Percentiles rank a stretch among this genome's conserved stretches.
phyloP scores from a whole-genome alignment of 2,329 filamentous ascomycete genomes.

The Triangularia setosa region DNA sequence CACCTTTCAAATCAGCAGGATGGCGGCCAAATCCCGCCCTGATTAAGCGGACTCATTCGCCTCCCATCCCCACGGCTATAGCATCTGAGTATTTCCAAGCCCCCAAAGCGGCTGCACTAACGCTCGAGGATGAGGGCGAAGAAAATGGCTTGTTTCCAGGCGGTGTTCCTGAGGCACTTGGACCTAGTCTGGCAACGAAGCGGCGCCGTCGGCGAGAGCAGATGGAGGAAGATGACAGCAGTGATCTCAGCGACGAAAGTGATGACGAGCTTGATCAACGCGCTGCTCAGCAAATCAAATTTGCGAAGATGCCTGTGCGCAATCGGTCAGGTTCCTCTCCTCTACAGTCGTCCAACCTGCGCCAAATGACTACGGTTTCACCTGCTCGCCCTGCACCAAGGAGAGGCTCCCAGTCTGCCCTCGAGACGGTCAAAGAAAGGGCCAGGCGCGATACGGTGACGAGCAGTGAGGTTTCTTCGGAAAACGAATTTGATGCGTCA shows the following conservation, averaged over 20 bases:
- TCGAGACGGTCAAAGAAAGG: slow-evolving; percentile 67
- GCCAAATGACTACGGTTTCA: slow-evolving; percentile 48
- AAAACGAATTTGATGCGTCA: slow-evolving; percentile 70
- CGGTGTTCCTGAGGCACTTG: slow-evolving; percentile 63
- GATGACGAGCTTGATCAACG: slow-evolving; percentile 71
- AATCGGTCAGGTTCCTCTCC: slow-evolving; percentile 86
- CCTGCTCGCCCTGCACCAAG: slow-evolving; percentile 49
- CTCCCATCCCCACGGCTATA: slow-evolving; percentile 77
- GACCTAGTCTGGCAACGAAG: slow-evolving; percentile 63
- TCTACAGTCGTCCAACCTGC: slow-evolving; percentile 62
- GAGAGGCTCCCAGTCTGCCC: slow-evolving; percentile 66
- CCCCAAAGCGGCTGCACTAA: slow-evolving; percentile 58
- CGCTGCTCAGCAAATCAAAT: slow-evolving; percentile 86
- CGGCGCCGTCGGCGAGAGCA: slow-evolving; percentile 65
- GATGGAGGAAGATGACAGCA: slow-evolving; percentile 81
- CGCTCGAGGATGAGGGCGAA: slow-evolving; percentile 67
- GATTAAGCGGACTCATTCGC: slow-evolving; percentile 79
- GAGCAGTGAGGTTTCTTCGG: slow-evolving; percentile 78
- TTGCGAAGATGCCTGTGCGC: slow-evolving; percentile 90
- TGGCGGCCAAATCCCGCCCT: slow-evolving; percentile 72
- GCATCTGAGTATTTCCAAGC: slow-evolving; percentile 81
- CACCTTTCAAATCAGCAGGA: slow-evolving; percentile 76
- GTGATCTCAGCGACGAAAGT: slow-evolving; percentile 78
- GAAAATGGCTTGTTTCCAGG: slow-evolving; percentile 70
- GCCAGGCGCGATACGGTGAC: slow-evolving; percentile 72